phyloP scores from a whole-genome alignment of 2,329 filamentous ascomycete species.

The Fusarium sterilihyphosum region DNA sequence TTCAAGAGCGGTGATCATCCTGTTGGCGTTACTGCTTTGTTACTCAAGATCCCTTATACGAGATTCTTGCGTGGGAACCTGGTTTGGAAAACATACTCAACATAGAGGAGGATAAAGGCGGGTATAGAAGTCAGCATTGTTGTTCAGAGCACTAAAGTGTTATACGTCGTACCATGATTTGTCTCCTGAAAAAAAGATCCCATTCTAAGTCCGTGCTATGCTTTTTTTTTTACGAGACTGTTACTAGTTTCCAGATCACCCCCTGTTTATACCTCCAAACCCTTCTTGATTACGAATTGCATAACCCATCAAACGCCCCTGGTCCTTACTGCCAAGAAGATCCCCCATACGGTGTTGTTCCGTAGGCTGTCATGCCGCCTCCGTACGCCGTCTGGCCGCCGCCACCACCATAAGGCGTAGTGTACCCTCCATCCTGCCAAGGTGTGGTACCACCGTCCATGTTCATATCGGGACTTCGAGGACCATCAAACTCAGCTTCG shows the following conservation, averaged over 20 bases:
- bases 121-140: not conserved
- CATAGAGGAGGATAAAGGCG: not conserved
- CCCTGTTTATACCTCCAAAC: conserved; percentile 22
- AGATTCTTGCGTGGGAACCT: conserved; percentile 11
- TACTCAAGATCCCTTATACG: conserved; percentile 7
- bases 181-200: conserved; percentile 28
- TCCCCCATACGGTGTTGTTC: conserved; percentile 63
- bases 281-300: conserved; percentile 36
- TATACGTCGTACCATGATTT: not conserved
- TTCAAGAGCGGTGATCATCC: conserved; percentile 28
- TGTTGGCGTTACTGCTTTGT: conserved; percentile 36
- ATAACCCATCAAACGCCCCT: conserved; percentile 39
- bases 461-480: conserved; percentile 72
- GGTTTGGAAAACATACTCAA: conserved; percentile 26
- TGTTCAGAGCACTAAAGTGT: not conserved
- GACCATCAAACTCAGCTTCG: conserved; percentile 69
- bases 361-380: conserved; percentile 73
- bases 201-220: conserved; percentile 44
- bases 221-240: conserved; percentile 32
- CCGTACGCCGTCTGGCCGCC: conserved; percentile 72
- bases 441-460: conserved; percentile 66
- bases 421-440: conserved; percentile 73
- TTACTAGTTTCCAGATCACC: conserved; percentile 33
- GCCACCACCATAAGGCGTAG: conserved; percentile 70
- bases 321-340: conserved; percentile 57